Base-by-base conservation (phyloP, 768 basidiomycete species). In the Tylopilus sp. region DNA sequence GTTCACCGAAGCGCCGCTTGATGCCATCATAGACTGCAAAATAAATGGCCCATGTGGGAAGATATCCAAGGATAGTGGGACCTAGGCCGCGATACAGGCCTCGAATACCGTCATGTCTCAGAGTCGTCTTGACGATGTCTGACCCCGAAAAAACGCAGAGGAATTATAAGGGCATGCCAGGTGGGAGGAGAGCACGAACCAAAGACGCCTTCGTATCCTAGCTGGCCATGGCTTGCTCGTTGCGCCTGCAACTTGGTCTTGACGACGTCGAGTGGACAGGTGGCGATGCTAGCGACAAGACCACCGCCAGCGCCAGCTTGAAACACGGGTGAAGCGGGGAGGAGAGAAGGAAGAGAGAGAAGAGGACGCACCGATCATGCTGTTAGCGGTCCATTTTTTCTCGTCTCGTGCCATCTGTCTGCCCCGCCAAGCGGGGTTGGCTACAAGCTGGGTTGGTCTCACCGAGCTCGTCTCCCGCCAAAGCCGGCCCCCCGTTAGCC, bases 161-260 rank as follows among this genome's bases (percentile, higher is more conserved):
- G 8, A 10, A 1, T 28, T 10, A 28, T 6, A 10, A 28, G 8
- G 60, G 26, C 47, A 59, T 46, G 40, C n/a, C 49, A 52, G 49
- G 41, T 25, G 40, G 47, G 52, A 41, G 25, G 45, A 43, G 52
- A 56, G n/a, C 20, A 74, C 82, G 50, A 61, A 90, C 91, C 87
- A 51, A 80, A 56, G 40, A 93, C 81, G 30, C 92, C 90, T 58
- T 85, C 73, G 69, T 95, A 95, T 17, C 80, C 84, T 53, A 75
- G 71, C 56, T 88, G 81, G 22, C 88, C 88, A 30, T 75, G 78
- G 22, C 85, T 70, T 17, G 78, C 76, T 43, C 84, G 79, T 69
- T 97, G 94, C n/a, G 97, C 97, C 73, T 99, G 97, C 44, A 99
- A 71, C 59, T 91, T 91, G 4, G 97, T 99, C 78, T 98, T 99